A percentile compares a stretch with the other conserved stretches of the same genome.
Conservation (phyloP, 2,329 filamentous ascomycete species). For the Alternaria panax region DNA sequence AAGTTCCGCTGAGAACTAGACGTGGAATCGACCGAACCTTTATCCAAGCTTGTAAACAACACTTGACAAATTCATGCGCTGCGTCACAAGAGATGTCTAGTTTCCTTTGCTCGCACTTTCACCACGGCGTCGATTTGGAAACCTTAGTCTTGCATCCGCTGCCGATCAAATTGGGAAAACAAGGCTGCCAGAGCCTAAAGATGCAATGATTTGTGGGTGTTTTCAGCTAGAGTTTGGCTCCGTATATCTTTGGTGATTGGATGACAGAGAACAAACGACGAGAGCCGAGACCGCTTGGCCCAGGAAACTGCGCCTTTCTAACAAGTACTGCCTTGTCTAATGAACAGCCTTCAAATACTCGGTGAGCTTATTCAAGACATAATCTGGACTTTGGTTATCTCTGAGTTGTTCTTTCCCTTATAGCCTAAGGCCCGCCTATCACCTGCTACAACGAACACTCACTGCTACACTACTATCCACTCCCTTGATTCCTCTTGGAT, state of each 20-base stretch:
- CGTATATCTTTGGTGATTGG: too few relatives aligned
- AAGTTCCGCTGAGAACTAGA: background rate
- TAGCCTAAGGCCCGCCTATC: background rate
- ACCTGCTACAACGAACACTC: background rate
- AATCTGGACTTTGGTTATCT: background rate
- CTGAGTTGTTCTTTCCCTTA: background rate
- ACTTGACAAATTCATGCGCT: too few relatives aligned
- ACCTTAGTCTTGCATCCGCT: too few relatives aligned
- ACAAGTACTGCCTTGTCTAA: too few relatives aligned
- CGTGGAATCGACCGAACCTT: too few relatives aligned
- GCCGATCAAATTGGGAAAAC: too few relatives aligned
- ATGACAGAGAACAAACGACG: background rate
- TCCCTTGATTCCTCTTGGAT: background rate
- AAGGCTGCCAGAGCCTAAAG: background rate
- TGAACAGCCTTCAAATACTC: background rate
- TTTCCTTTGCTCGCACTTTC: too few relatives aligned
- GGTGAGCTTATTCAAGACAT: background rate
- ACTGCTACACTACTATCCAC: background rate
- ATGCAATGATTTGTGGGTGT: background rate
- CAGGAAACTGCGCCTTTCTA: background rate
- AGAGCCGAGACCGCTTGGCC: background rate
- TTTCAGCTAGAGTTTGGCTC: background rate
- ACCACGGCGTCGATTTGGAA: too few relatives aligned
- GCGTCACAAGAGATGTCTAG: too few relatives aligned
- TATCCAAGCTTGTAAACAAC: too few relatives aligned